Conservation (phyloP, 192 early-diverging fungal genomes). For the Coemansia sp. region DNA sequence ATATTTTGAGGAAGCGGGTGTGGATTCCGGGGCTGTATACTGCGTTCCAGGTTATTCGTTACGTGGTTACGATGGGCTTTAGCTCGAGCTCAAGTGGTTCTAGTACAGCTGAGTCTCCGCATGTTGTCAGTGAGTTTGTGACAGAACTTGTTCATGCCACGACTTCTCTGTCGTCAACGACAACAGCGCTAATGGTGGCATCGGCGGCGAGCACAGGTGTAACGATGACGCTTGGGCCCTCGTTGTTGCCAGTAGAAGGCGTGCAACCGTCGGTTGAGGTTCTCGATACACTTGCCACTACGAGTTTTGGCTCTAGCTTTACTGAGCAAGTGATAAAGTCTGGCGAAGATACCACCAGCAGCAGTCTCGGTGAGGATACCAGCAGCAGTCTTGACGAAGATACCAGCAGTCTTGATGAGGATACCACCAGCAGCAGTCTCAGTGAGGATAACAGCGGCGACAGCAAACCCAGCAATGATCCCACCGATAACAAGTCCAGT, state of each 20-base stretch:
- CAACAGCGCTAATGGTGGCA: not conserved
- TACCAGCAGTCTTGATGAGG: not conserved
- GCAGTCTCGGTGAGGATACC: no score
- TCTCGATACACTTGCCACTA: conserved; percentile 14
- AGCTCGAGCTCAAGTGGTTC: not conserved
- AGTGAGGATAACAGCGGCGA: not conserved
- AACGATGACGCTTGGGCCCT: not conserved
- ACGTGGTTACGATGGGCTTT: conserved; percentile 8
- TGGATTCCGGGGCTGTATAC: conserved; percentile 53
- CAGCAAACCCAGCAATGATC: not conserved
- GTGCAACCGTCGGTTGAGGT: not conserved
- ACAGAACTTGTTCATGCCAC: not conserved
- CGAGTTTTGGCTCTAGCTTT: not conserved
- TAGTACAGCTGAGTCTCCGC: not conserved
- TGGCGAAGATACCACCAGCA: no score
- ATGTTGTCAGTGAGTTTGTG: not conserved
- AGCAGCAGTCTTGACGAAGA: no score
- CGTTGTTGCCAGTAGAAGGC: not conserved
- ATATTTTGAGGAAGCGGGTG: conserved; percentile 47
- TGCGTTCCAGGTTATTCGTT: conserved; percentile 21
- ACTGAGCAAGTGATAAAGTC: no score
- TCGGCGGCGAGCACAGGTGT: not conserved
- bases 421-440: not conserved
- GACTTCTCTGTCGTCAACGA: not conserved
- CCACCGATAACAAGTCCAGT: not conserved